These are phyloP conservation scores for Trichophyton verrucosum DNA, from an alignment of 2,329 filamentous ascomycete genomes.

Conservation along the genomic window DNA sequence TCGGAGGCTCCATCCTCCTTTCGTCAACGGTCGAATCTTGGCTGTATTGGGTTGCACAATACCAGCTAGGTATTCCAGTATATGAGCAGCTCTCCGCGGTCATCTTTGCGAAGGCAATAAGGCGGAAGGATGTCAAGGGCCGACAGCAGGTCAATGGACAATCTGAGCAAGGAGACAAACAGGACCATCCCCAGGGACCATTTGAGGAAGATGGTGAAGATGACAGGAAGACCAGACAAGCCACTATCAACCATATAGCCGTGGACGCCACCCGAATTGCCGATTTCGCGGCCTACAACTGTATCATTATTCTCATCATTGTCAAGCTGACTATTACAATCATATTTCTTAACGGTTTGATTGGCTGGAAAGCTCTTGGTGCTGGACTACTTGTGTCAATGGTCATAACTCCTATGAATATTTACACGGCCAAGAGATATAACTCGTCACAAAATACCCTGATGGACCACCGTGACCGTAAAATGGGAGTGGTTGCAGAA, in stretches of 20 bases:
- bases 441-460: conserved; percentile 52
- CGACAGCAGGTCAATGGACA: conserved; percentile 27
- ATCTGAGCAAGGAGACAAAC: conserved; percentile 23
- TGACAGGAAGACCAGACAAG: conserved; percentile 51
- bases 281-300: conserved; percentile 55
- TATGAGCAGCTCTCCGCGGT: conserved; percentile 58
- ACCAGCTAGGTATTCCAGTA: conserved; percentile 52
- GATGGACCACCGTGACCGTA: conserved; percentile 65
- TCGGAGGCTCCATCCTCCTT: conserved; percentile 49
- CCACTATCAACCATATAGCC: conserved; percentile 65
- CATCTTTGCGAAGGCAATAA: conserved; percentile 65
- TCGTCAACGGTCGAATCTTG: conserved; percentile 49
- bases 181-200: conserved; percentile 16
- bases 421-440: conserved; percentile 53
- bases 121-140: conserved; percentile 63
- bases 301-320: conserved; percentile 49
- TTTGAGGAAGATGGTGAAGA: conserved; percentile 28
- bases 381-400: conserved; percentile 54
- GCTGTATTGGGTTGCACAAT: conserved; percentile 55
- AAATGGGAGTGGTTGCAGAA: conserved; percentile 64
- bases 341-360: conserved; percentile 52
- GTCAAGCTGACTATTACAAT: conserved; percentile 56
- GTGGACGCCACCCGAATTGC: conserved; percentile 59
- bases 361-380: conserved; percentile 58
- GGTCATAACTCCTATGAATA: conserved; percentile 55